A percentile compares a stretch with the other conserved stretches of the same genome.
These are phyloP conservation scores for Candida insectalens DNA, from an alignment of 805 yeast genomes.

Conservation along the genomic window DNA sequence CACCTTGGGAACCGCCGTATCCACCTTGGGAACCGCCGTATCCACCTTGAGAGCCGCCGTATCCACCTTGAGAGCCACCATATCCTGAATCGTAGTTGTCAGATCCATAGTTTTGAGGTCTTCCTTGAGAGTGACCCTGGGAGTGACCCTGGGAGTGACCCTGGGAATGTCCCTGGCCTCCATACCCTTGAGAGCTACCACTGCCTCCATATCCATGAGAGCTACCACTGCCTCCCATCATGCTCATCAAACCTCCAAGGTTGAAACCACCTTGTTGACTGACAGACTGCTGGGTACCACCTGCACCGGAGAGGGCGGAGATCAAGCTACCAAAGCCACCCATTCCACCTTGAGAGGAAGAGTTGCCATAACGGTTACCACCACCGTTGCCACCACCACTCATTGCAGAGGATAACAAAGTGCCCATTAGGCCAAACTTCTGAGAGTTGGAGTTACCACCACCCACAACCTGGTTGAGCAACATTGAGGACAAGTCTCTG, in stretches of 20 bases:
- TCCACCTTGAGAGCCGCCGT: not conserved
- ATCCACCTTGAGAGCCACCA: constrained; percentile 1
- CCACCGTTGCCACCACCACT: constrained; percentile 4
- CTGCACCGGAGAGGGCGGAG: constrained; percentile 15
- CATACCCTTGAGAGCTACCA: constrained; percentile 2
- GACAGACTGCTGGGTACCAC: constrained; percentile 15
- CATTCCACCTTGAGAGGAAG: constrained; percentile 5
- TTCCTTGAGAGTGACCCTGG: constrained; percentile 1
- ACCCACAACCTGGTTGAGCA: constrained; percentile 18
- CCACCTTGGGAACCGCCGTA: not conserved
- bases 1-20: constrained; percentile 7
- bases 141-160: constrained; percentile 1
- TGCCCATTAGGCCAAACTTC: constrained; percentile 18
- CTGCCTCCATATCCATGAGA: constrained; percentile 5
- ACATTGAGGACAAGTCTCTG: constrained; percentile 19
- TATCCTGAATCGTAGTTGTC: too few relatives aligned
- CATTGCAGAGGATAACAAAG: constrained; percentile 9
- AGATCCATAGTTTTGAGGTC: too few relatives aligned
- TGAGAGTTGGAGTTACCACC: constrained; percentile 17
- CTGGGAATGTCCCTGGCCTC: constrained; percentile 1
- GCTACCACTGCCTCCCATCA: constrained; percentile 5
- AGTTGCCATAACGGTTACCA: constrained; percentile 1
- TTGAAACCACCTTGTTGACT: constrained; percentile 20
- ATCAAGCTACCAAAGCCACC: constrained; percentile 20
- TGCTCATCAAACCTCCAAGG: constrained; percentile 12